Conservation (phyloP, 202 grass and related monocot genomes). For the Panicum hallii region DNA sequence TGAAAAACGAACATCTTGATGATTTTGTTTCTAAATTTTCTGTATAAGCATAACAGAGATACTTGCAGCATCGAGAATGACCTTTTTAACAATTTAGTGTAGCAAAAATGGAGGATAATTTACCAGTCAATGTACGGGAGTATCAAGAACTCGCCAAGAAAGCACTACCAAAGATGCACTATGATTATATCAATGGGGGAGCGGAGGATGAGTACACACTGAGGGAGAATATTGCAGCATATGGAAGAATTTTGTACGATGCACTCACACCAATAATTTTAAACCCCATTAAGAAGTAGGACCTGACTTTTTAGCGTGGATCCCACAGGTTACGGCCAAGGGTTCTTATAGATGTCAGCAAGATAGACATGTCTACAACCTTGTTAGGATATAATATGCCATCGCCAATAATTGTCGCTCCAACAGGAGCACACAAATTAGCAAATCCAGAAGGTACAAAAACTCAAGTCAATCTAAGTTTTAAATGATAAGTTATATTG, state of each 20-base stretch:
- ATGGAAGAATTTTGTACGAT: slow-evolving; percentile 72
- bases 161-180: slow-evolving; percentile 82
- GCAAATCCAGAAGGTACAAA: slow-evolving; percentile 77
- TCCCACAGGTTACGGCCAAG: slow-evolving; percentile 78
- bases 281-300: neutral
- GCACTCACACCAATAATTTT: neutral
- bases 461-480: slow-evolving; percentile 23
- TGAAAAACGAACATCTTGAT: neutral
- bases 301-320: neutral
- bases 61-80: neutral
- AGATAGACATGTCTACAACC: slow-evolving; percentile 78
- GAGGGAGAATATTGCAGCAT: slow-evolving; percentile 82
- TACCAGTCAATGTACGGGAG: slow-evolving; percentile 73
- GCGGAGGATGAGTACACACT: slow-evolving; percentile 84
- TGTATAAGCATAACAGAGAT: slow-evolving; percentile 4
- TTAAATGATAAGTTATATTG: neutral
- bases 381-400: slow-evolving; percentile 69
- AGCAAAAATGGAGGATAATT: slow-evolving; percentile 64
- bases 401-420: slow-evolving; percentile 84
- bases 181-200: slow-evolving; percentile 82
- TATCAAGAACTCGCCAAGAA: slow-evolving; percentile 77
- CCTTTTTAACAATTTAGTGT: slow-evolving; percentile 29
- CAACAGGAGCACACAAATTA: slow-evolving; percentile 64
- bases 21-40: neutral
- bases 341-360: slow-evolving; percentile 87